phyloP scores from a whole-genome alignment of 2,329 filamentous ascomycete species.

The Penicillium olsonii region DNA sequence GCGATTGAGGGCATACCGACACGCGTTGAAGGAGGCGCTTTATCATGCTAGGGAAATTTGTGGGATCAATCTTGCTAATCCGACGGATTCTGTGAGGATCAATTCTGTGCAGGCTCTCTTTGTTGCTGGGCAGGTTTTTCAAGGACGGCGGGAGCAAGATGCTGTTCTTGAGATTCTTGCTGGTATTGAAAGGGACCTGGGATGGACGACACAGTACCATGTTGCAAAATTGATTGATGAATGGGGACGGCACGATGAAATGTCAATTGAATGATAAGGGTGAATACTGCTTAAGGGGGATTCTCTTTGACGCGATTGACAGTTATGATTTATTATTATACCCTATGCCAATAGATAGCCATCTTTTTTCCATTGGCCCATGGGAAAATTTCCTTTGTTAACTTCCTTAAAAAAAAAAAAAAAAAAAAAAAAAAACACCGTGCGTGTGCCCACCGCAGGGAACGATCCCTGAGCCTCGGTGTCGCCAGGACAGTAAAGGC shows the following conservation, averaged over 20 bases:
- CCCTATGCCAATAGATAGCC: no score
- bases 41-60: constrained; percentile 58
- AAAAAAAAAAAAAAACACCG: no score
- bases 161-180: constrained; percentile 15
- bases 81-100: constrained; percentile 53
- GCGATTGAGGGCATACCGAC: constrained; percentile 54
- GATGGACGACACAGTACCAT: constrained; percentile 18
- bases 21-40: constrained; percentile 50
- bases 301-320: no score
- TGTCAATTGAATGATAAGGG: background rate
- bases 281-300: no score
- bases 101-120: constrained; percentile 22
- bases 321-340: no score
- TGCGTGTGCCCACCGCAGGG: no score
- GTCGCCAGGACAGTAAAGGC: no score
- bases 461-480: no score
- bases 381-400: no score
- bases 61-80: constrained; percentile 55
- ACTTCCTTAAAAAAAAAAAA: no score
- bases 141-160: constrained; percentile 48
- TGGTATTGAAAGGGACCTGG: constrained; percentile 15
- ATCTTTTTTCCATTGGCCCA: no score
- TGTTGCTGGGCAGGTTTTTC: constrained; percentile 22
- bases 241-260: constrained; percentile 1
- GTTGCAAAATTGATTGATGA: constrained; percentile 15